Percentiles rank a stretch among this genome's conserved stretches.
These are phyloP conservation scores for Spathaspora sp. DNA, from an alignment of 1,139 yeast species.

Conservation along the genomic window DNA sequence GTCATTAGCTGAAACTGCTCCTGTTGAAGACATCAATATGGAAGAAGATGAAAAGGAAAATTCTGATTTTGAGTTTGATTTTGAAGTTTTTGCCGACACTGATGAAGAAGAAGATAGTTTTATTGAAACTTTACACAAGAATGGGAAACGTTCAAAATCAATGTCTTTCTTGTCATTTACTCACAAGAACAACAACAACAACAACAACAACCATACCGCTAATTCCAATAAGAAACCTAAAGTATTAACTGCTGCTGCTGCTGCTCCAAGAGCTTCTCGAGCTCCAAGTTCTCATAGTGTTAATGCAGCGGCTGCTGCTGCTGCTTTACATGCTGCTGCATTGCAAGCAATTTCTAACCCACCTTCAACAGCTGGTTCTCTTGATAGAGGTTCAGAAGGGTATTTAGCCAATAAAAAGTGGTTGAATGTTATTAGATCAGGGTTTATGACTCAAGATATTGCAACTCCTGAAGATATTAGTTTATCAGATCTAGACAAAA, in stretches of 20 bases:
- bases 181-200: slow-evolving; percentile 2
- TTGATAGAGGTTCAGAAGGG: slow-evolving; percentile 8
- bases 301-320: slow-evolving; percentile 69
- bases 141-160: slow-evolving; percentile 62
- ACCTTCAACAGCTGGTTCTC: slow-evolving; percentile 12
- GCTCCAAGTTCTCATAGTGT: slow-evolving; percentile 57
- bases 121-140: slow-evolving; percentile 34
- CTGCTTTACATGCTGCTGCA: slow-evolving; percentile 74
- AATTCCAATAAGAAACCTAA: slow-evolving; percentile 44
- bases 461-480: slow-evolving; percentile 76
- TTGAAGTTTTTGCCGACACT: slow-evolving; percentile 45
- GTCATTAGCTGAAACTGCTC: slow-evolving; percentile 36
- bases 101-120: slow-evolving; percentile 33
- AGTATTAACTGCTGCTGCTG: slow-evolving; percentile 74
- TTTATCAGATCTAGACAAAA: slow-evolving; percentile 68
- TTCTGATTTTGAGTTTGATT: slow-evolving; percentile 40
- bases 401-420: slow-evolving; percentile 48
- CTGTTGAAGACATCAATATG: slow-evolving; percentile 11
- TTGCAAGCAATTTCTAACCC: slow-evolving; percentile 45
- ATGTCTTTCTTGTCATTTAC: slow-evolving; percentile 52
- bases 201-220: no score
- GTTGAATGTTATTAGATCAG: slow-evolving; percentile 70
- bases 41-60: slow-evolving; percentile 15
- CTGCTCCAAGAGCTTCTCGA: slow-evolving; percentile 76
- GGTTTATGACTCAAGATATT: slow-evolving; percentile 72